Conservation (phyloP, 306 rosid species). For the Alnus rubra region DNA sequence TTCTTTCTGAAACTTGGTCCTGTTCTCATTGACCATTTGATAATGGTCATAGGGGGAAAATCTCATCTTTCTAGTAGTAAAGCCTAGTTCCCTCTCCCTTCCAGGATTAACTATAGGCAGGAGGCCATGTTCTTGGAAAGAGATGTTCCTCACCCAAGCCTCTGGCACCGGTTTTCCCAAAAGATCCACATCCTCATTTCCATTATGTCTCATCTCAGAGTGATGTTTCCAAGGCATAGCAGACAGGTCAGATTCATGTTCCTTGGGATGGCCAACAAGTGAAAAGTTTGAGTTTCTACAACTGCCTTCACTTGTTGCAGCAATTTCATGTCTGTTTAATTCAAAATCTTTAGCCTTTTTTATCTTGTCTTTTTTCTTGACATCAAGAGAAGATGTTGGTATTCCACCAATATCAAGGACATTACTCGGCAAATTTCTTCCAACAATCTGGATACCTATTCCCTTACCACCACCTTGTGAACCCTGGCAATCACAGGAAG, state of each 20-base stretch:
- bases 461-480: conserved; percentile 39
- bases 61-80: conserved; percentile 21
- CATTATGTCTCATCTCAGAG: conserved; percentile 30
- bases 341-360: conserved; percentile 35
- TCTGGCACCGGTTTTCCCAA: conserved; percentile 25
- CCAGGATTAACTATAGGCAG: conserved; percentile 28
- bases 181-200: conserved; percentile 28
- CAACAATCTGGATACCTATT: conserved; percentile 27
- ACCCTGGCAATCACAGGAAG: conserved; percentile 20
- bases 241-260: conserved; percentile 32
- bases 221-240: conserved; percentile 27
- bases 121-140: conserved; percentile 41
- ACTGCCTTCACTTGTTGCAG: conserved; percentile 42
- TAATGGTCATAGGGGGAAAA: conserved; percentile 25
- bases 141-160: conserved; percentile 33
- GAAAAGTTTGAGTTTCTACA: conserved; percentile 20
- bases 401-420: conserved; percentile 20
- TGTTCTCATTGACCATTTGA: conserved; percentile 35
- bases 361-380: conserved; percentile 25
- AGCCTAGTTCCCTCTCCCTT: conserved; percentile 16
- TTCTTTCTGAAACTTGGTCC: conserved; percentile 43
- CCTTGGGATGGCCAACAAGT: conserved; percentile 20
- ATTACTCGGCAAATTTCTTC: conserved; percentile 24
- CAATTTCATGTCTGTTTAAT: conserved; percentile 38
- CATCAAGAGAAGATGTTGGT: conserved; percentile 32